phyloP scores from a whole-genome alignment of 805 yeast species.

The Wickerhamiella kurtzmanii region DNA sequence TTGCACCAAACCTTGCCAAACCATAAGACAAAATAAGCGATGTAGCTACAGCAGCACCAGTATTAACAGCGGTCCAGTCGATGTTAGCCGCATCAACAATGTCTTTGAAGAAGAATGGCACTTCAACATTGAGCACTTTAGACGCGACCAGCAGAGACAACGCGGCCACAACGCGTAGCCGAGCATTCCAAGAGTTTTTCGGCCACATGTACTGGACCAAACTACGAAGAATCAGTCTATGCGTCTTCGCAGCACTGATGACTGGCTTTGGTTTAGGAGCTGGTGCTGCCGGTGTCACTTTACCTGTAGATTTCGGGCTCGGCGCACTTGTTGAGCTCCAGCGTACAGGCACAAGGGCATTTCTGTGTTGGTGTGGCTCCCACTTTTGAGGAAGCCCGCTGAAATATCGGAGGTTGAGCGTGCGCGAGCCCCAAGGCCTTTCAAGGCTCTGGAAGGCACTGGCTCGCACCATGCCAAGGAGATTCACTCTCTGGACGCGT shows the following conservation, averaged over 20 bases:
- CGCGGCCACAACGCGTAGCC: constrained; percentile 64
- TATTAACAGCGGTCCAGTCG: constrained; percentile 58
- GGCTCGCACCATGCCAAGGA: too few relatives aligned
- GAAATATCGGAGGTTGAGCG: neutral
- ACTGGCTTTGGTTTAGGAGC: too few relatives aligned
- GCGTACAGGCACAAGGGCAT: neutral
- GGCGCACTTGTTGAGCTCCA: neutral
- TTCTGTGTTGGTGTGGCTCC: neutral
- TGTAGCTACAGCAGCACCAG: constrained; percentile 24
- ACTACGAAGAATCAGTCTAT: constrained; percentile 16
- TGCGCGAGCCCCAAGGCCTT: too few relatives aligned
- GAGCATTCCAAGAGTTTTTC: constrained; percentile 28
- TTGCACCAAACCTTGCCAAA: constrained; percentile 86
- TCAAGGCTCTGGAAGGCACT: too few relatives aligned
- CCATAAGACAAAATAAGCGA: constrained; percentile 75
- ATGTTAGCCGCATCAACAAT: constrained; percentile 88
- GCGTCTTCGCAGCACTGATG: constrained; percentile 2
- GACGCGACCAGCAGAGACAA: constrained; percentile 60
- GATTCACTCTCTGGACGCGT: too few relatives aligned
- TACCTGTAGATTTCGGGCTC: too few relatives aligned
- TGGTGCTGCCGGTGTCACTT: too few relatives aligned
- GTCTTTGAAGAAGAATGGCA: constrained; percentile 82
- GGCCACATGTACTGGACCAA: constrained; percentile 28
- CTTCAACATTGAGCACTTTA: constrained; percentile 83
- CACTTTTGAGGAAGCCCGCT: neutral